Base-by-base conservation (phyloP, 2,329 filamentous ascomycete species). In the Lachnellula willkommii region DNA sequence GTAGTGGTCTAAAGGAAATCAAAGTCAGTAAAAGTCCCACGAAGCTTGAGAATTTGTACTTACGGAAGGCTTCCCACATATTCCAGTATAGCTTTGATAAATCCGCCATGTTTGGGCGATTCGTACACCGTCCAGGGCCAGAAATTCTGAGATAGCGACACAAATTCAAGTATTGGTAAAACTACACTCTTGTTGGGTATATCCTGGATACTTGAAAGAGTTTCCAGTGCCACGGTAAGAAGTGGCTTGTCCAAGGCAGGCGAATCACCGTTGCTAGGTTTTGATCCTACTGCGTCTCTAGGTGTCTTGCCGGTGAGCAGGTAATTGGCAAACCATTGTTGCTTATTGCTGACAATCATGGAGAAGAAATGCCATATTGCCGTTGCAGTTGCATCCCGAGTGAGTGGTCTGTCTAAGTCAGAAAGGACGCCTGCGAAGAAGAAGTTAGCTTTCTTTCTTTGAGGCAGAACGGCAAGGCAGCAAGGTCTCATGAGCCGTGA, bases 241-340 rank as follows among this genome's bases (percentile, higher is more conserved):
- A 96, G 82, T 0, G 91, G 88, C 61, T 83, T 80, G 22, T 76
- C 77, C 9, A 68, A 64, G 1, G 58, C 42, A 7, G 58, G 75
- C 0, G 75, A 66, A 28, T 79, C 74, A 62, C 80, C 80, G 47
- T 75, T 72, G 47, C 9, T 9, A 32, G 53, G 47, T 46, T 77
- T 78, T 45, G 74, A 75, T 60, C 83, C 83, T 66, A 90, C 75
- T 5, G 87, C 82, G 63, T 94, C 85, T 59, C 89, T 84, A 4
- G 93, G 91, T 0, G 90, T 90, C 67, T 85, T 87, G 22, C 92
- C 94, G 6, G 91, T 96, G 40, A 97, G 82, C 8, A 99, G 79
- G 68, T 92, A 95, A 59, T 96, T 90, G 0, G 93, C 90, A 75
- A 99, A 89, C 89, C 93, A 97, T 68, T 96, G 92, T 69, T 99